Percentiles rank a stretch among this genome's conserved stretches.
Evolutionary conservation across 148 eudicot genomes (phyloP).

Genomic region (Cornus suecica): DNA sequence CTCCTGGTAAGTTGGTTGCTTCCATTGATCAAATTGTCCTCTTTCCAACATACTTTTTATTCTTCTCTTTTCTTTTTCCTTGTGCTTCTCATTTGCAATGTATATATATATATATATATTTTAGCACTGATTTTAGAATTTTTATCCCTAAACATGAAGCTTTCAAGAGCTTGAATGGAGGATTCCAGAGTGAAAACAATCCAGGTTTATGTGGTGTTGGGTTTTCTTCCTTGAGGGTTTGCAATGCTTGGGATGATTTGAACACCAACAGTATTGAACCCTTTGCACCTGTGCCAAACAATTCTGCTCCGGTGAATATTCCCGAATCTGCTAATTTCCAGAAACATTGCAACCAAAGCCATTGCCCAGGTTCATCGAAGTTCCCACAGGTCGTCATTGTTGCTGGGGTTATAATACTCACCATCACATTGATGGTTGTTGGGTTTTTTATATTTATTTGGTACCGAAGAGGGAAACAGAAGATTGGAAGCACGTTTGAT

Average conservation of each 20-base stretch:
- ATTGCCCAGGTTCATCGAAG: constrained; percentile 46
- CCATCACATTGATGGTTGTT: constrained; percentile 32
- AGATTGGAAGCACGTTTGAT: constrained; percentile 49
- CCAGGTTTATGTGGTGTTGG: constrained; percentile 64
- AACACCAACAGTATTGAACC: constrained; percentile 45
- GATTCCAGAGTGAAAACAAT: constrained; percentile 57
- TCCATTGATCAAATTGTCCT: neutral
- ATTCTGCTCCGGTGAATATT: constrained; percentile 19
- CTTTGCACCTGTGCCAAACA: constrained; percentile 23
- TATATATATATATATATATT: too few species aligned
- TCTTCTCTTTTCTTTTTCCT: neutral
- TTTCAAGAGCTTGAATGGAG: constrained; percentile 53
- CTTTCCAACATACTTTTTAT: neutral
- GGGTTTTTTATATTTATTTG: constrained; percentile 39
- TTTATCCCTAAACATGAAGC: constrained; percentile 34
- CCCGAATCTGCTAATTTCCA: constrained; percentile 25
- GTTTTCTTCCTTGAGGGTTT: constrained; percentile 51
- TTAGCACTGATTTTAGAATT: neutral
- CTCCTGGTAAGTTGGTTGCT: constrained; percentile 45
- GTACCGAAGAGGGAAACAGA: constrained; percentile 65
- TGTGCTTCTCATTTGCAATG: neutral
- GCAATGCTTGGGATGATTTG: constrained; percentile 53
- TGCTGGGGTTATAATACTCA: constrained; percentile 34
- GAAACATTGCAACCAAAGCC: constrained; percentile 30
- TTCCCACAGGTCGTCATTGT: constrained; percentile 36